Evolutionary conservation across 2,329 filamentous ascomycete genomes (phyloP), one percentile per base, ranked within the genome.

Genomic region (Hypoxylon sp.): DNA sequence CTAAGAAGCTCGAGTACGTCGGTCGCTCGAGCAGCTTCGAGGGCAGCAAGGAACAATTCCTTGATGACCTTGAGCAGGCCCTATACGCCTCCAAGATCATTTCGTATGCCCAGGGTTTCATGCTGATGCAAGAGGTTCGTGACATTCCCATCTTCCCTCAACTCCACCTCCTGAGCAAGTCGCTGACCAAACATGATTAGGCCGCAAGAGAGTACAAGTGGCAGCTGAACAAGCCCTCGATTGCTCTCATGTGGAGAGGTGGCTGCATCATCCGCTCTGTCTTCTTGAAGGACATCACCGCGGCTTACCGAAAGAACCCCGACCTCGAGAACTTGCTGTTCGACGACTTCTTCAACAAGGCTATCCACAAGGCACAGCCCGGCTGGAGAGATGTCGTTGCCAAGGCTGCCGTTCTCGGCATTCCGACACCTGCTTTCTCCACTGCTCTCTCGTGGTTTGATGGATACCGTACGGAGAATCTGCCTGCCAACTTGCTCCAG

Each of bases 211-310:
- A 98, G 83, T 99, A 97, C 86, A 83, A 85, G 76, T 99, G 96
- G 96, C 98, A 98, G 89, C 91, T 99, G 76, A 98, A 99, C 92
- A 98, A 98, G 92, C 96, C 96, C 73, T 97, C 97, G 77, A 99
- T 99, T 79, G 96, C 96, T 76, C 92, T 99, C 80, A 99, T 99
- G 96, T 99, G 96, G 96, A 93, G 96, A 82, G 96, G 96, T 86
- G 96, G 96, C 76, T 99, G 96, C 89, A 99, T 99, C 78, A 99
- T 99, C 86, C 95, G 96, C 83, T 98, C 96, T 74, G 96, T 99
- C 80, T 99, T 99, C 93, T 87, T 99, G 74, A 98, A 98, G 91
- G 95, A 99, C 82, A 99, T 99, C 85, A 99, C 96, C 76, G 91
- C 91, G 74, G 96, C 96, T 59, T 99, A 98, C 90, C 95, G 95